Percentiles rank a stretch among this genome's conserved stretches.
Conservation (phyloP, 2,329 filamentous ascomycete genomes). For the Macrophomina tecta region DNA sequence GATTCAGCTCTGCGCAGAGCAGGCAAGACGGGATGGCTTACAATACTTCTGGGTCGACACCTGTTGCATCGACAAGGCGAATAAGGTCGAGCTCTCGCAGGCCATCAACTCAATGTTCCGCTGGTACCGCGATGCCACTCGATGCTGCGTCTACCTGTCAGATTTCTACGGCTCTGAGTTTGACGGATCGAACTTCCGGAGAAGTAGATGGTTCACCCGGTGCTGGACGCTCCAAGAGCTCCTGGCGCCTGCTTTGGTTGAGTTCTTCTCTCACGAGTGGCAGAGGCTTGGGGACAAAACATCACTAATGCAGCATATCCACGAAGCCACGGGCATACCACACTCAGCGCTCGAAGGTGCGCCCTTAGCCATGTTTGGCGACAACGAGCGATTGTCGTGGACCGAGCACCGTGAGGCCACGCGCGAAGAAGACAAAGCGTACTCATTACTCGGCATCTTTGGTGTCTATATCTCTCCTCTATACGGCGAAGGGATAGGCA, state of each 20-base stretch:
- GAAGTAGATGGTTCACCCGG: slow-evolving; percentile 26
- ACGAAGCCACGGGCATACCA: not conserved
- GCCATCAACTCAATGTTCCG: slow-evolving; percentile 33
- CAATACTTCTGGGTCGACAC: slow-evolving; percentile 35
- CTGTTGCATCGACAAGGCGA: slow-evolving; percentile 32
- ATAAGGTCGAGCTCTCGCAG: slow-evolving; percentile 30
- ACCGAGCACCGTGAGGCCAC: not conserved
- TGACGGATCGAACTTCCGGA: not conserved
- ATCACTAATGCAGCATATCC: slow-evolving; percentile 6
- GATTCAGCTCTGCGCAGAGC: not conserved
- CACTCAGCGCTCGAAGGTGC: not conserved
- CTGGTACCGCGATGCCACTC: slow-evolving; percentile 31
- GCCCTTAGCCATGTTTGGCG: not conserved
- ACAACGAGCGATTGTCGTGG: not conserved
- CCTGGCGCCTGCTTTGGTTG: slow-evolving; percentile 16
- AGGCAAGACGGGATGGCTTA: not conserved
- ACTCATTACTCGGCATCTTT: slow-evolving; percentile 26
- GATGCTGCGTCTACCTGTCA: slow-evolving; percentile 31
- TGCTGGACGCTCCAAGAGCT: slow-evolving; percentile 30
- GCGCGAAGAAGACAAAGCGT: slow-evolving; percentile 19
- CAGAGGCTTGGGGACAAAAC: slow-evolving; percentile 7
- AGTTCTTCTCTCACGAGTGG: slow-evolving; percentile 23
- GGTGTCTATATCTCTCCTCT: not conserved
- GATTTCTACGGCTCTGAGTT: slow-evolving; percentile 20
- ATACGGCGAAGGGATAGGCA: not conserved